phyloP scores from a whole-genome alignment of 371 early-diverging fungal genomes.

The Capillidium rhysosporum region DNA sequence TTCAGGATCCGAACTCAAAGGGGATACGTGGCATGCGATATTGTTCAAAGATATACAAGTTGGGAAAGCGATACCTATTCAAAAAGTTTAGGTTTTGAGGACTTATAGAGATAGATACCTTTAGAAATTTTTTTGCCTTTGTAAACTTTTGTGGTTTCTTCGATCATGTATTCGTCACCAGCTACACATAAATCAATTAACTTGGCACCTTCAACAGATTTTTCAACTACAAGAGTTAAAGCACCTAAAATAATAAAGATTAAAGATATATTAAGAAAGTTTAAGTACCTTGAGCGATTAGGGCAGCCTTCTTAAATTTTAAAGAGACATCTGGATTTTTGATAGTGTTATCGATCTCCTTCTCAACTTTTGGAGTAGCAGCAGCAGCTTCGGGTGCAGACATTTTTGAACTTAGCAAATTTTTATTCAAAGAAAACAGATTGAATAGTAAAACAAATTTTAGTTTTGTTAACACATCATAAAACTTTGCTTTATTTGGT shows the following conservation, averaged over 20 bases:
- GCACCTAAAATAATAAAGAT: slow-evolving; percentile 21
- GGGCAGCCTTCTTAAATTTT: slow-evolving; percentile 78
- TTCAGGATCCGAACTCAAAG: slow-evolving; percentile 40
- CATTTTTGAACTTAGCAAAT: too few species aligned
- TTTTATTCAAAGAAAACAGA: too few species aligned
- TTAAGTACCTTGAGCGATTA: slow-evolving; percentile 51
- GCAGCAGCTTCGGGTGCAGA: too few species aligned
- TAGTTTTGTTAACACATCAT: too few species aligned
- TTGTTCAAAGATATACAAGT: slow-evolving; percentile 73
- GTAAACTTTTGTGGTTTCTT: slow-evolving; percentile 29
- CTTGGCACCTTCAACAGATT: slow-evolving; percentile 48
- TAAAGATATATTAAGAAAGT: background rate
- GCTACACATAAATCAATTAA: slow-evolving; percentile 55
- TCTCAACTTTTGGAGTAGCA: too few species aligned
- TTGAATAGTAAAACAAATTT: too few species aligned
- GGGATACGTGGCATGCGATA: slow-evolving; percentile 66
- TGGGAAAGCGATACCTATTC: slow-evolving; percentile 68
- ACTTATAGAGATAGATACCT: slow-evolving; percentile 19
- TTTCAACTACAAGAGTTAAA: slow-evolving; percentile 40
- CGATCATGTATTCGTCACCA: slow-evolving; percentile 59
- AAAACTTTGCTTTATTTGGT: too few species aligned
- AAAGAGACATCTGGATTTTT: slow-evolving; percentile 44
- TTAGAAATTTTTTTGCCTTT: slow-evolving; percentile 41
- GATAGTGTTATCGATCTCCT: slow-evolving; percentile 9
- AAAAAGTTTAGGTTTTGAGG: background rate